These are phyloP conservation scores for Lactarius hatsudake DNA, from an alignment of 768 basidiomycete species.

Conservation along the genomic window DNA sequence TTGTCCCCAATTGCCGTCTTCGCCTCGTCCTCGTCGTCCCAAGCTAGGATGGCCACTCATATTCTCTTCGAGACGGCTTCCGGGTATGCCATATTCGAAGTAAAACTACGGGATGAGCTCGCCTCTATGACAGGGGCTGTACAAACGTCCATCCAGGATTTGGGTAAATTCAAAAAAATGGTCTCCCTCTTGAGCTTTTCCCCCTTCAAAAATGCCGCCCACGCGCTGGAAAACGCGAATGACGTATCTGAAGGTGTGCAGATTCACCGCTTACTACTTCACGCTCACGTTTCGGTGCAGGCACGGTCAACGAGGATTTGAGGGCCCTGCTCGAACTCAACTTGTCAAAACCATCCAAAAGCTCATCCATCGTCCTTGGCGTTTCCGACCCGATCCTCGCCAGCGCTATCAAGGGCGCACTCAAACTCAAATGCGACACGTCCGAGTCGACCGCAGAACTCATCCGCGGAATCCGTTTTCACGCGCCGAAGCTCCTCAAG, in stretches of 20 bases:
- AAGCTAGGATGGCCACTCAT: constrained; percentile 65
- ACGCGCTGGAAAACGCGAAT: constrained; percentile 93
- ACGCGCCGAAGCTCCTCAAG: constrained; percentile 85
- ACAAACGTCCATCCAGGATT: constrained; percentile 84
- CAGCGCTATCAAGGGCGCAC: constrained; percentile 68
- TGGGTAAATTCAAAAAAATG: constrained; percentile 90
- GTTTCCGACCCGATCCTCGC: constrained; percentile 77
- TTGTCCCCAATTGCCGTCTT: neutral
- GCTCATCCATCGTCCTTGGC: constrained; percentile 66
- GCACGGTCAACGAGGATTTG: constrained; percentile 81
- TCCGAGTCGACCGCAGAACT: constrained; percentile 80
- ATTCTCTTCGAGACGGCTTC: constrained; percentile 91
- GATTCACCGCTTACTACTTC: constrained; percentile 15
- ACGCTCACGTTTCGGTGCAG: constrained; percentile 40
- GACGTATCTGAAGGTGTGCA: constrained; percentile 89
- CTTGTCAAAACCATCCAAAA: constrained; percentile 73
- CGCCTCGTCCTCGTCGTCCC: neutral
- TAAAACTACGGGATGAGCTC: constrained; percentile 83
- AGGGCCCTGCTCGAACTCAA: constrained; percentile 84
- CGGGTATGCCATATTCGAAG: constrained; percentile 90
- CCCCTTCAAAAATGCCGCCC: constrained; percentile 90
- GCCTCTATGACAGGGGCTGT: constrained; percentile 73
- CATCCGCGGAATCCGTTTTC: constrained; percentile 88
- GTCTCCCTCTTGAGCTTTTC: constrained; percentile 86
- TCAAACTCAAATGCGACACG: constrained; percentile 74